Evolutionary conservation across 768 basidiomycete genomes (phyloP), one percentile per base, ranked within the genome.

Genomic region (Leccinum imitatum): DNA sequence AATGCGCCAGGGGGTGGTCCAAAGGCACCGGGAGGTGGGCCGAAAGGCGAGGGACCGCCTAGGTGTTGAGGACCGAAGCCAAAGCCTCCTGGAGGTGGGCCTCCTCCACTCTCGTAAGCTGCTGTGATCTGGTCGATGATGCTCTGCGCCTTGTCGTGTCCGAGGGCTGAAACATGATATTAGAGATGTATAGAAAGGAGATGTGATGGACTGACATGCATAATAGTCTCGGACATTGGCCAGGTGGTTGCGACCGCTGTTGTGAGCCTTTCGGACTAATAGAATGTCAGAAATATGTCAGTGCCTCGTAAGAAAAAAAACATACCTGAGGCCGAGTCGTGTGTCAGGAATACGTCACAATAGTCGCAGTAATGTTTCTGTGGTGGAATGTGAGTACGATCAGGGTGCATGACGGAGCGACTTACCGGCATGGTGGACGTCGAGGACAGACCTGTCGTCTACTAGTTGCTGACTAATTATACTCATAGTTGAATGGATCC

Each of bases 91-190:
- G 90, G 90, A 64, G 92, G 92, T 44, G 91, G 92, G 2, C 90
- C 90, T 54, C 87, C 87, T 48, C 90, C 87, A 30, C 82, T 84
- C 76, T 98, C 96, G 70, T 96, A 97, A 25, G 91, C 87, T 21
- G 90, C 87, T 39, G 94, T 95, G 75, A 99, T 98, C 75, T 96
- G 93, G 83, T 99, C 96, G 72, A 99, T 98, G 73, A 98, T 94
- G 68, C 79, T 93, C 75, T 99, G 97, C 17, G 96, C 95, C 75
- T 96, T 96, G 82, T 98, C 95, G 76, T 98, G 94, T 58, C 90
- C 90, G 58, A 93, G 84, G 2, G 90, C 90, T 92, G 66, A 58
- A 59, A 48, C 52, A 57, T 14, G 64, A 58, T 35, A 33, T 74
- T 33, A 65, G 61, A 44, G 41, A 56, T 27, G 14, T 50, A 1